phyloP scores from a whole-genome alignment of 2,329 filamentous ascomycete species.

The Aphanoascus verrucosus region DNA sequence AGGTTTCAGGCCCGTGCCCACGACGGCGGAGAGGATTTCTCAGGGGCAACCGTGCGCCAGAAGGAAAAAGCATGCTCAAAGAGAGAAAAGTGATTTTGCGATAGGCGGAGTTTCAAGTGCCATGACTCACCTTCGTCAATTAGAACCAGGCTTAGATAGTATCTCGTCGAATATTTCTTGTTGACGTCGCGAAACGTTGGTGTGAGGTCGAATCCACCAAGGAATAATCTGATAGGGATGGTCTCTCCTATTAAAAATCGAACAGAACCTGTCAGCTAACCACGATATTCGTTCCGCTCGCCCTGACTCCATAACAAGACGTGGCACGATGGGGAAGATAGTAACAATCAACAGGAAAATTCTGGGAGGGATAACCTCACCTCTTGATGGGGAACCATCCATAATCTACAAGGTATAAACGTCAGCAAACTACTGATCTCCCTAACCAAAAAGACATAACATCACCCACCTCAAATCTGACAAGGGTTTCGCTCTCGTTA shows the following conservation, averaged over 20 bases:
- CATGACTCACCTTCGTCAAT: slow-evolving; percentile 71
- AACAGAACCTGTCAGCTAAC: slow-evolving; percentile 1
- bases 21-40: background rate
- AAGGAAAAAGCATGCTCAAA: background rate
- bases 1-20: background rate
- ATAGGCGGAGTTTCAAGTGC: background rate
- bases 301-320: background rate
- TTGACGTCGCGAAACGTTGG: slow-evolving; percentile 98
- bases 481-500: slow-evolving; percentile 96
- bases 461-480: slow-evolving; percentile 71
- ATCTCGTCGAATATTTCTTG: slow-evolving; percentile 98
- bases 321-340: background rate
- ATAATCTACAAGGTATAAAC: slow-evolving; percentile 61
- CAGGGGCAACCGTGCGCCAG: background rate
- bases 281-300: background rate
- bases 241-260: slow-evolving; percentile 52
- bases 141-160: slow-evolving; percentile 90
- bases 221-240: slow-evolving; percentile 91
- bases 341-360: background rate
- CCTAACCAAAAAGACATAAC: background rate
- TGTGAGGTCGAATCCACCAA: slow-evolving; percentile 93
- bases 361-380: slow-evolving; percentile 39
- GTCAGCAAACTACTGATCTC: background rate
- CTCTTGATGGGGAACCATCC: slow-evolving; percentile 95
- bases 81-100: background rate